Evolutionary conservation across 495 filamentous ascomycete species (phyloP).

Genomic region (Astrothelium macrocarpum): DNA sequence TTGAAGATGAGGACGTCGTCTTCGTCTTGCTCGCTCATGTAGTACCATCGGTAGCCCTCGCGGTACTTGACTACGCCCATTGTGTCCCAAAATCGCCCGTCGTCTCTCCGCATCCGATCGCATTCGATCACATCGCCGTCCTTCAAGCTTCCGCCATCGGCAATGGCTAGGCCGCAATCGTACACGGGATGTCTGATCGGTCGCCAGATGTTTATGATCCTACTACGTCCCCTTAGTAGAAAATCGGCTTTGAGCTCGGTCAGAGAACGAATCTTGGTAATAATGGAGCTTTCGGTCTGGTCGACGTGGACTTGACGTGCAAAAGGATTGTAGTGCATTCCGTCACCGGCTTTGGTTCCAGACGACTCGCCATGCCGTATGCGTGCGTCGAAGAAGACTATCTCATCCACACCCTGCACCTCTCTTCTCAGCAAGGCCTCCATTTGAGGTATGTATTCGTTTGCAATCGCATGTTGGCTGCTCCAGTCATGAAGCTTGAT

Average conservation of each 20-base stretch:
- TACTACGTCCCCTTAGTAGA: conserved; percentile 9
- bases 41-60: conserved; percentile 18
- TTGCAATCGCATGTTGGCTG: conserved; percentile 13
- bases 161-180: conserved; percentile 17
- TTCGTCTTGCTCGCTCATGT: conserved; percentile 15
- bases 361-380: conserved; percentile 9
- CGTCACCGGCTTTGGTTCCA: conserved; percentile 10
- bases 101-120: conserved; percentile 11
- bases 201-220: conserved; percentile 22
- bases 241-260: conserved; percentile 19
- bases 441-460: conserved; percentile 15
- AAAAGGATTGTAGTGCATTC: conserved; percentile 19
- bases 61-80: conserved; percentile 20
- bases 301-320: conserved; percentile 19
- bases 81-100: conserved; percentile 19
- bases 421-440: conserved; percentile 13
- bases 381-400: conserved; percentile 17
- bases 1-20: conserved; percentile 20
- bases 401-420: conserved; percentile 19
- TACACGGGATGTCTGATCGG: conserved; percentile 20
- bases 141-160: conserved; percentile 13
- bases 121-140: conserved; percentile 19
- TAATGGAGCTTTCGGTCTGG: conserved; percentile 15
- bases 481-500: conserved; percentile 11
- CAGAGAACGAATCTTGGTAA: conserved; percentile 13